Evolutionary conservation across 2,329 filamentous ascomycete species (phyloP).

Genomic region (Penicillium thymicola): DNA sequence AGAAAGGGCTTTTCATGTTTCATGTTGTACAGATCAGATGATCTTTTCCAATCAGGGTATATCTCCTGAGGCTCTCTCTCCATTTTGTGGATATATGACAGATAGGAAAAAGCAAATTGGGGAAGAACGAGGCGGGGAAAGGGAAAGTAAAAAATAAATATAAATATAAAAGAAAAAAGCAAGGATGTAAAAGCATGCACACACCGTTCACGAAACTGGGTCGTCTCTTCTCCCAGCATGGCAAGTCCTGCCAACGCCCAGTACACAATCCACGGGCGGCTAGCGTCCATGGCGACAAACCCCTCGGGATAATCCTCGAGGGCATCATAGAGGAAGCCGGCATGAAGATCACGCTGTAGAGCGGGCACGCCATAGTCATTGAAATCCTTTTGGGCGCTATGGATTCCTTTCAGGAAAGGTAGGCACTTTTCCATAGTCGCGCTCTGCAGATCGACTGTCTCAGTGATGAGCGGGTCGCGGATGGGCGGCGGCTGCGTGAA

Average conservation of each 20-base stretch:
- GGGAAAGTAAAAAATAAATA: not conserved
- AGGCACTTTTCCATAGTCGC: slow-evolving; percentile 66
- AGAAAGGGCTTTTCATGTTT: not conserved
- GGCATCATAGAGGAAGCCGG: slow-evolving; percentile 47
- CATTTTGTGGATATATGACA: not conserved
- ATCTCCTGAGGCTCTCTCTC: not conserved
- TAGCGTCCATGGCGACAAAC: slow-evolving; percentile 77
- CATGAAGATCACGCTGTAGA: slow-evolving; percentile 62
- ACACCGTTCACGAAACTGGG: slow-evolving; percentile 60
- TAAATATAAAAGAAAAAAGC: not conserved
- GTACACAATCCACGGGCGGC: slow-evolving; percentile 90
- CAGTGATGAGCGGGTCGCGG: slow-evolving; percentile 63
- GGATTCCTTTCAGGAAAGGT: slow-evolving; percentile 58
- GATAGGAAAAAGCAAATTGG: not conserved
- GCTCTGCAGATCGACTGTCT: slow-evolving; percentile 66
- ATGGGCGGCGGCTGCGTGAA: slow-evolving; percentile 56
- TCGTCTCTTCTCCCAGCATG: slow-evolving; percentile 71
- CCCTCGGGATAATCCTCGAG: slow-evolving; percentile 61
- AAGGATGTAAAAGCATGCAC: slow-evolving; percentile 3
- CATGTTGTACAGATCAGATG: not conserved
- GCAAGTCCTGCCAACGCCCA: slow-evolving; percentile 78
- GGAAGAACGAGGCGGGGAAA: not conserved
- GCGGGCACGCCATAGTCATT: slow-evolving; percentile 72
- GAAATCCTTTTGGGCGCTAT: slow-evolving; percentile 52
- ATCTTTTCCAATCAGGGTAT: slow-evolving; percentile 1